These are phyloP conservation scores for Rhizophagus sp. DNA, from an alignment of 192 early-diverging fungal species.

Conservation along the genomic window DNA sequence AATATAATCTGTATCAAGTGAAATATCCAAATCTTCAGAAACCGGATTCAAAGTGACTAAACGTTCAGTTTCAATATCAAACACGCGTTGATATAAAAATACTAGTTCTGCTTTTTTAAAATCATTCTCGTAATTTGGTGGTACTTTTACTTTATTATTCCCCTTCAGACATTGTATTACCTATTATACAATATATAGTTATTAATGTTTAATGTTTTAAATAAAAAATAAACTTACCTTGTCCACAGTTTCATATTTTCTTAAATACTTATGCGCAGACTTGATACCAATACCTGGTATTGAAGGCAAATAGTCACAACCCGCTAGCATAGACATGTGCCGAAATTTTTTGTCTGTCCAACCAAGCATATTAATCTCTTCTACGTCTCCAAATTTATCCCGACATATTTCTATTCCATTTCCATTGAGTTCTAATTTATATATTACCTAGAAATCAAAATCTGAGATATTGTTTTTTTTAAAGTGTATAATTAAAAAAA, in stretches of 20 bases:
- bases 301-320: conserved; percentile 94
- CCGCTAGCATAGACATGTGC: conserved; percentile 93
- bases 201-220: not conserved
- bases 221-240: conserved; percentile 31
- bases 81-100: conserved; percentile 91
- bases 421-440: conserved; percentile 81
- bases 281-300: conserved; percentile 86
- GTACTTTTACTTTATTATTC: conserved; percentile 49
- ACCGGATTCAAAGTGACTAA: conserved; percentile 63
- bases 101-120: conserved; percentile 82
- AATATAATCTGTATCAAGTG: conserved; percentile 54
- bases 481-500: not conserved
- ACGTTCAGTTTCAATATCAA: conserved; percentile 56
- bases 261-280: conserved; percentile 64
- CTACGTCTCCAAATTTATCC: conserved; percentile 47
- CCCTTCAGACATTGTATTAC: conserved; percentile 32
- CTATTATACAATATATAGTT: not conserved
- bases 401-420: conserved; percentile 64
- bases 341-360: conserved; percentile 69
- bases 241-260: conserved; percentile 45
- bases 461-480: not conserved
- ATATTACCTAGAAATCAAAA: conserved; percentile 56
- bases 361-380: conserved; percentile 52
- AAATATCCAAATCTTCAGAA: conserved; percentile 40
- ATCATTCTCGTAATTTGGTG: conserved; percentile 64